Percentiles rank a stretch among this genome's conserved stretches.
Evolutionary conservation across 2,329 filamentous ascomycete genomes (phyloP).

Genomic region (Fusarium torreyae): DNA sequence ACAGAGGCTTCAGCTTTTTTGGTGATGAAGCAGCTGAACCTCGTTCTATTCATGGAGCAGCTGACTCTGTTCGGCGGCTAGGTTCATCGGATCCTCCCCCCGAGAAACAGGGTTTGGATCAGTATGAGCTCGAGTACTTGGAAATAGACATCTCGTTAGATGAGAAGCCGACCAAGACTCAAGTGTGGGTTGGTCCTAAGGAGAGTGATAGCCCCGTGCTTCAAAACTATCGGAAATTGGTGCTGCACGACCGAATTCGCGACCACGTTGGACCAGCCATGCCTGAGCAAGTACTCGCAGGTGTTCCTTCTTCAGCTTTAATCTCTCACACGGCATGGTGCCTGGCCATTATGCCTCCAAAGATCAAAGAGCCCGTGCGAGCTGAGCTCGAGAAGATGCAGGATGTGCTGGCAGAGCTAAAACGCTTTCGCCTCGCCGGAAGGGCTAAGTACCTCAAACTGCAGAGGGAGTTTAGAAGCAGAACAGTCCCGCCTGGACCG

Average conservation of each 20-base stretch:
- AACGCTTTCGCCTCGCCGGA: constrained; percentile 56
- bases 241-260: constrained; percentile 56
- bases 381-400: constrained; percentile 57
- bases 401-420: constrained; percentile 62
- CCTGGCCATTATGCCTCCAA: constrained; percentile 60
- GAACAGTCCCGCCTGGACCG: constrained; percentile 31
- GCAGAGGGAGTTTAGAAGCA: constrained; percentile 17
- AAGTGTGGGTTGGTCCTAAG: constrained; percentile 65
- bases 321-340: constrained; percentile 69
- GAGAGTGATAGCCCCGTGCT: constrained; percentile 56
- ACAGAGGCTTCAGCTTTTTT: constrained; percentile 64
- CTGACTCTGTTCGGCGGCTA: constrained; percentile 4
- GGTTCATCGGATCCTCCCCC: constrained; percentile 16
- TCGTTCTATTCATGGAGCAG: constrained; percentile 14
- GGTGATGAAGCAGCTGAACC: constrained; percentile 36
- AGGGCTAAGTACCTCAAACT: constrained; percentile 49
- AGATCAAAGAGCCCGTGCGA: constrained; percentile 49
- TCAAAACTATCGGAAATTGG: constrained; percentile 64
- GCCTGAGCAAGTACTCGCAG: constrained; percentile 65
- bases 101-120: constrained; percentile 16
- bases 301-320: constrained; percentile 62
- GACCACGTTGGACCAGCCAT: constrained; percentile 62
- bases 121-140: constrained; percentile 45
- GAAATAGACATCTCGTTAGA: constrained; percentile 47
- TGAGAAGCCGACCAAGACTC: constrained; percentile 43